Evolutionary conservation across 2,329 filamentous ascomycete genomes (phyloP).

Genomic region (Claviceps quebecensis): DNA sequence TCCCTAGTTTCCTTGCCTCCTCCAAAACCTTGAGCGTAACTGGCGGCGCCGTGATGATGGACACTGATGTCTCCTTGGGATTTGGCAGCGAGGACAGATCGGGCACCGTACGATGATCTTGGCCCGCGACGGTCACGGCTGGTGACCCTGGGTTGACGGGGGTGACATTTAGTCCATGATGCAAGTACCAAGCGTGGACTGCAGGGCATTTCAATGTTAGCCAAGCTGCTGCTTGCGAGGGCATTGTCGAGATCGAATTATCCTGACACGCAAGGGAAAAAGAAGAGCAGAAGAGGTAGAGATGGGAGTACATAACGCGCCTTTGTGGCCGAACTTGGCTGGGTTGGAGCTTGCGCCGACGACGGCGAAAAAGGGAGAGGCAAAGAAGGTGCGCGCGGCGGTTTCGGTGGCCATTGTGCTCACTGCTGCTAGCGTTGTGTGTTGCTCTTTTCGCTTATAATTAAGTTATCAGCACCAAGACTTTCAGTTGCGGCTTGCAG

Average conservation of each 20-base stretch:
- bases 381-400: conserved; percentile 66
- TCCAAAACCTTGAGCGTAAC: conserved; percentile 61
- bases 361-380: conserved; percentile 67
- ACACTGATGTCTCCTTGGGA: conserved; percentile 60
- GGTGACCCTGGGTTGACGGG: conserved; percentile 67
- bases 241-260: not conserved
- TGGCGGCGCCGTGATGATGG: conserved; percentile 73
- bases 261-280: not conserved
- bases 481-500: not conserved
- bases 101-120: conserved; percentile 48
- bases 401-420: conserved; percentile 48
- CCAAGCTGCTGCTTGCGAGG: not conserved
- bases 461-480: not conserved
- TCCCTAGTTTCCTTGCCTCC: conserved; percentile 61
- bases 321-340: conserved; percentile 77
- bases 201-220: conserved; percentile 4
- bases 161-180: conserved; percentile 59
- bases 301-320: conserved; percentile 29
- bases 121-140: conserved; percentile 45
- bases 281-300: not conserved
- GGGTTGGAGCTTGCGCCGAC: conserved; percentile 79
- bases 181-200: conserved; percentile 87
- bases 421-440: not conserved
- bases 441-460: no score
- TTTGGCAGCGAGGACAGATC: conserved; percentile 51